Evolutionary conservation across 208 protist genomes (phyloP).

Genomic region (Wallacemonas sp.): DNA sequence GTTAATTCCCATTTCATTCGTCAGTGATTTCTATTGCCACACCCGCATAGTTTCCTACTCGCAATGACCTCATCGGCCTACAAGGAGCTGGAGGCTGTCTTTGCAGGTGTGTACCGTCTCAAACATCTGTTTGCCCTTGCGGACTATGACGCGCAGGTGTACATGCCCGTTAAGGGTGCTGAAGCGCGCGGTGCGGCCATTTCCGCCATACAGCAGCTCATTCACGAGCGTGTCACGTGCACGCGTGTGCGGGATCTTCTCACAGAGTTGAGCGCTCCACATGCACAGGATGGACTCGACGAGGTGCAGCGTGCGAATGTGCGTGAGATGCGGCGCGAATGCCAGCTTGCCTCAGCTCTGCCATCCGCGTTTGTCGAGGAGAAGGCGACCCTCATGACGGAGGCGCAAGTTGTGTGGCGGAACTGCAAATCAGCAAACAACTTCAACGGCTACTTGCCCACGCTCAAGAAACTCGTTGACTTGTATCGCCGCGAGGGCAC

Average conservation of each 20-base stretch:
- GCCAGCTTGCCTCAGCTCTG: constrained; percentile 27
- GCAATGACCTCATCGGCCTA: no score
- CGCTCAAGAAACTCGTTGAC: constrained; percentile 45
- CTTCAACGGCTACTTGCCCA: constrained; percentile 38
- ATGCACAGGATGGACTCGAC: constrained; percentile 18
- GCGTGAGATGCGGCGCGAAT: constrained; percentile 40
- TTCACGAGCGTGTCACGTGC: constrained; percentile 43
- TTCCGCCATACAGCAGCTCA: constrained; percentile 30
- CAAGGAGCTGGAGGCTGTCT: constrained; percentile 40
- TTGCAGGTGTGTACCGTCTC: constrained; percentile 36
- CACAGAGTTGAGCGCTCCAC: constrained; percentile 24
- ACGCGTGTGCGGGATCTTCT: constrained; percentile 18
- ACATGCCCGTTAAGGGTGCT: constrained; percentile 47
- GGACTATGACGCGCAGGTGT: constrained; percentile 46
- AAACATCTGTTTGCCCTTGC: constrained; percentile 33
- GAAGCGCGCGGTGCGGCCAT: constrained; percentile 33
- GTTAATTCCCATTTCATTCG: no score
- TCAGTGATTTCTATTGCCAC: no score
- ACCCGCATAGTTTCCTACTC: no score
- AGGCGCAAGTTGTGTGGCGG: constrained; percentile 32
- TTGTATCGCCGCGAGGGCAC: constrained; percentile 40
- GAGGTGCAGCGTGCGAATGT: constrained; percentile 48
- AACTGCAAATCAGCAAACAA: constrained; percentile 49
- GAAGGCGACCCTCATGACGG: constrained; percentile 31
- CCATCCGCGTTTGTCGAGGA: constrained; percentile 38